Conservation (phyloP, 768 basidiomycete species). For the Xerocomus spinulosus region DNA sequence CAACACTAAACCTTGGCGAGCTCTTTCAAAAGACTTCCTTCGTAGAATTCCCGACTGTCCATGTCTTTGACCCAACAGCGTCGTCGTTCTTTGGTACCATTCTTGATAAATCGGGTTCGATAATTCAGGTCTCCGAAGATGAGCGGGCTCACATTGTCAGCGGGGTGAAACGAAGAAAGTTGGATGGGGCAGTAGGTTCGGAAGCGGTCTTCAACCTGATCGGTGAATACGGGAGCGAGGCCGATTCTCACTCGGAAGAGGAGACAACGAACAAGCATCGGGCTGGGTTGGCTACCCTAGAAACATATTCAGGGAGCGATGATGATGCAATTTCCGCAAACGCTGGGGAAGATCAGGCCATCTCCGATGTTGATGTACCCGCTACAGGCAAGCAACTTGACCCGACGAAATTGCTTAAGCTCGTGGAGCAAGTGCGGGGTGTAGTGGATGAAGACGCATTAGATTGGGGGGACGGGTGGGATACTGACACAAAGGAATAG, state of each 20-base stretch:
- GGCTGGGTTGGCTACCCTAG: constrained; percentile 21
- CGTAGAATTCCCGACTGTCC: constrained; percentile 81
- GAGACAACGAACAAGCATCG: constrained; percentile 1
- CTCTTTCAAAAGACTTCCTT: constrained; percentile 61
- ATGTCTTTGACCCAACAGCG: constrained; percentile 59
- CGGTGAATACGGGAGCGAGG: constrained; percentile 56
- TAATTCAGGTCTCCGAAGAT: constrained; percentile 10
- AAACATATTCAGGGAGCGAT: constrained; percentile 22
- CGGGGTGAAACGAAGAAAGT: constrained; percentile 50
- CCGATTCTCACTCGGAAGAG: constrained; percentile 34
- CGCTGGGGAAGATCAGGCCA: constrained; percentile 1
- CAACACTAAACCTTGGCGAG: constrained; percentile 40
- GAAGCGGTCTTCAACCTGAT: constrained; percentile 54
- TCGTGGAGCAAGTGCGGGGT: constrained; percentile 20
- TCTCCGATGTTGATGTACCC: constrained; percentile 15
- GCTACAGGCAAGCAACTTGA: constrained; percentile 12
- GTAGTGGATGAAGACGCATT: constrained; percentile 27
- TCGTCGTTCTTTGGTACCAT: constrained; percentile 52
- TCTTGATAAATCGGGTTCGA: constrained; percentile 50
- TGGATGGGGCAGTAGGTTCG: constrained; percentile 49
- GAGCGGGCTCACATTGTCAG: constrained; percentile 29
- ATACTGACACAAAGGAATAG: constrained; percentile 14
- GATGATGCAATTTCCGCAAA: constrained; percentile 1
- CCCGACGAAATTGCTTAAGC: constrained; percentile 18
- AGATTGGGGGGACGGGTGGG: constrained; percentile 32